Conservation (phyloP, 805 yeast genomes). For the Starmerella stellata region DNA sequence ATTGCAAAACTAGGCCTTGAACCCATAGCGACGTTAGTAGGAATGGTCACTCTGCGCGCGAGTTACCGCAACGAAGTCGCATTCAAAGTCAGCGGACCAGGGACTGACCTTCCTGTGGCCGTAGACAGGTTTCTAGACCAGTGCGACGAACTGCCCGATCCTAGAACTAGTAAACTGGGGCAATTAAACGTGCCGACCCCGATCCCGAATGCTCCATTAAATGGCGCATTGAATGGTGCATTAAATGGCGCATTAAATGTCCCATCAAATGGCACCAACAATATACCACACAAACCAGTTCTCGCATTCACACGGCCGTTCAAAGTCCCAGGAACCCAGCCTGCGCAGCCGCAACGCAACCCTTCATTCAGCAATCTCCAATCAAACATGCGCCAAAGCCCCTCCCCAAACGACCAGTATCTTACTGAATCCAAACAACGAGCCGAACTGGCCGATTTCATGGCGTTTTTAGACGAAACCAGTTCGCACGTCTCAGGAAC, state of each 20-base stretch:
- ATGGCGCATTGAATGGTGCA: no score
- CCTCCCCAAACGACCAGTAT: neutral
- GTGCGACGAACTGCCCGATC: neutral
- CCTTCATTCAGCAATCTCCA: neutral
- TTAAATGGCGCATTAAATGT: no score
- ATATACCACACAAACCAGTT: conserved; percentile 7
- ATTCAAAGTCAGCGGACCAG: conserved; percentile 32
- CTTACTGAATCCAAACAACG: conserved; percentile 1
- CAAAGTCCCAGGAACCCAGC: conserved; percentile 10
- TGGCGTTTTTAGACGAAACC: conserved; percentile 40
- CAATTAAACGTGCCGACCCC: neutral
- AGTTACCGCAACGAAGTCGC: conserved; percentile 58
- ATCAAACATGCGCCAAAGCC: conserved; percentile 19
- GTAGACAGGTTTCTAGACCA: no score
- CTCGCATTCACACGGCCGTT: conserved; percentile 16
- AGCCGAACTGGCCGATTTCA: conserved; percentile 41
- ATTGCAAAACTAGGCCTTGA: conserved; percentile 25
- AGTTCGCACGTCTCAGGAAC: conserved; percentile 10
- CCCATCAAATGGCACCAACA: no score
- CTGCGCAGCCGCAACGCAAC: neutral
- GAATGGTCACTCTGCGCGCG: conserved; percentile 55
- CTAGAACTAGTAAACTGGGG: neutral
- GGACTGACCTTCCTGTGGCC: neutral
- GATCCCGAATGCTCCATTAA: no score
- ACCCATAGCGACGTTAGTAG: conserved; percentile 59